Conservation (phyloP, 2,329 filamentous ascomycete genomes). For the Talaromyces sp. region DNA sequence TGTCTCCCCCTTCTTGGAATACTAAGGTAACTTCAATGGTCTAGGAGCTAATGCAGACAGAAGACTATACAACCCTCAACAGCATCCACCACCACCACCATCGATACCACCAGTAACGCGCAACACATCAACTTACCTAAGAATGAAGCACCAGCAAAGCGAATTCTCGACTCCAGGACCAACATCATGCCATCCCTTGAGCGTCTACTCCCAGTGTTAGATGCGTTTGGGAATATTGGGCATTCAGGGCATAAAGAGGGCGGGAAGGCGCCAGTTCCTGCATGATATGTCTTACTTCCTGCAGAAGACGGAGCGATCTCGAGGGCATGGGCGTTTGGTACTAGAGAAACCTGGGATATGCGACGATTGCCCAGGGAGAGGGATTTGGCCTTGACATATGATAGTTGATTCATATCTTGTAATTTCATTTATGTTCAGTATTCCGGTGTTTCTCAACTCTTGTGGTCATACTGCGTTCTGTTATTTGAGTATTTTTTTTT, state of each 20-base stretch:
- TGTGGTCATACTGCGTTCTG: not conserved
- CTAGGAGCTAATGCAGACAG: no score
- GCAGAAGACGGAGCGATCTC: not conserved
- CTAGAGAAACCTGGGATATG: no score
- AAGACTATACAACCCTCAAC: not conserved
- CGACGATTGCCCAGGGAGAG: not conserved
- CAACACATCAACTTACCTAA: not conserved
- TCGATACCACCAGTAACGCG: not conserved
- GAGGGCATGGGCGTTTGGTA: not conserved
- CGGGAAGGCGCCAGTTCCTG: slow-evolving; percentile 9
- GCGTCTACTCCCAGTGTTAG: slow-evolving; percentile 5
- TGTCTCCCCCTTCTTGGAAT: not conserved
- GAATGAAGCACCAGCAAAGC: not conserved
- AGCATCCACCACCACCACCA: not conserved
- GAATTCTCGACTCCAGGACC: not conserved
- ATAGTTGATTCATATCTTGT: not conserved
- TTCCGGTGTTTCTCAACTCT: not conserved
- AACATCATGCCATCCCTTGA: slow-evolving; percentile 13
- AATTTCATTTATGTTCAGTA: not conserved
- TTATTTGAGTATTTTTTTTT: no score
- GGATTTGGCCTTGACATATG: not conserved
- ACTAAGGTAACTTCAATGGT: no score
- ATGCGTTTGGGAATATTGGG: slow-evolving; percentile 14
- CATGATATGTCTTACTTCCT: not conserved
- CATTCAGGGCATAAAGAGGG: slow-evolving; percentile 10